Evolutionary conservation across 139 green algal species (phyloP), one percentile per base, ranked within the genome.

Genomic region (Axilococcus clingmanii): DNA sequence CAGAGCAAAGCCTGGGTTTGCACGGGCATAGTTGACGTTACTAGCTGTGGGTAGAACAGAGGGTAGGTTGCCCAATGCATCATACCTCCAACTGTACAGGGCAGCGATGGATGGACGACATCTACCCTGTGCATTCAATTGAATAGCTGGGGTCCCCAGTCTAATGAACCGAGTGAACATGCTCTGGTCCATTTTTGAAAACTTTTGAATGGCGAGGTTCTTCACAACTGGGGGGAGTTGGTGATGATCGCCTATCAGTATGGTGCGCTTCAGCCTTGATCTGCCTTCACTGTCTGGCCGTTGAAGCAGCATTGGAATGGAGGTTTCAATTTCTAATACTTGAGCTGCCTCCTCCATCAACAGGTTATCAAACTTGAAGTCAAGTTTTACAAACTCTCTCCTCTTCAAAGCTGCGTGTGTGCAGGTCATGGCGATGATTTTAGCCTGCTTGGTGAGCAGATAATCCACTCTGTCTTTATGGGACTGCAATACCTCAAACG

Each of bases 361-460:
- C 42, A 99, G 70, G 63, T 87, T 97, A 78, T 99, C 92, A 52
- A 95, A 99, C 65, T 91, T 81, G 63, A 99, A 88, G 5, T 79
- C 86, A 48, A 97, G 63, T 22, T 86, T 62, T 28, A 99, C 52
- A 68, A 99, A 99, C 64, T 99, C 92, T 35, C 71, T 47, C 46
- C 63, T 74, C 76, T 97, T 97, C 15, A 99, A 71, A 2, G 92
- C 92, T 3, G 92, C 92, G 57, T 99, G 91, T 23, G 92, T 99
- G 74, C 88, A 97, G 4, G 92, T 99, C 92, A 99, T 99, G n/a
- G 92, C 92, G 66, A 99, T 84, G 35, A 99, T 82, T 74, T 96
- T 95, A 50, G 88, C 88, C 68, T 97, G 88, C 65, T 89, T 88
- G 2, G 89, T 95, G 59, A 89, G 83, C 38, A 99, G 72, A 79